These are phyloP conservation scores for Ophiostoma ulmi DNA, from an alignment of 2,329 filamentous ascomycete genomes.

Conservation along the genomic window DNA sequence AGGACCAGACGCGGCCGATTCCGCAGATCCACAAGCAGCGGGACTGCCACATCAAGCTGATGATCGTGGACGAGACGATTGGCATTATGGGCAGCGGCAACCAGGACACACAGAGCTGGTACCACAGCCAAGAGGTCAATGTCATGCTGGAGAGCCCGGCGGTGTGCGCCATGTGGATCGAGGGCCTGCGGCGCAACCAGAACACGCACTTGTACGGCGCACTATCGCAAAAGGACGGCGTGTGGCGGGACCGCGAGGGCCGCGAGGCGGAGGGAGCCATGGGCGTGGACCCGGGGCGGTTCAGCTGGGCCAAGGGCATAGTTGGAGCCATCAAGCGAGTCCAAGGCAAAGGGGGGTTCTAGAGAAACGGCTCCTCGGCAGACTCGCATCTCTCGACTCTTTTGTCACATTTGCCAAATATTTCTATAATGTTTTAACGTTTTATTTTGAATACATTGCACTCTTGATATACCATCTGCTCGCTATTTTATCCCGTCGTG, in stretches of 20 bases:
- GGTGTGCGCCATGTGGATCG: slow-evolving; percentile 60
- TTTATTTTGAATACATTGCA: background rate
- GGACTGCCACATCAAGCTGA: slow-evolving; percentile 70
- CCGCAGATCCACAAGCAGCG: slow-evolving; percentile 60
- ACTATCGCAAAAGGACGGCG: slow-evolving; percentile 50
- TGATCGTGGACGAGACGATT: slow-evolving; percentile 65
- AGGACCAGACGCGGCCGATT: slow-evolving; percentile 65
- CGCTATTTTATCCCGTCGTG: background rate
- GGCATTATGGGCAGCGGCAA: slow-evolving; percentile 72
- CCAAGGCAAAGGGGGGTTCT: slow-evolving; percentile 52
- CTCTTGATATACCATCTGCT: background rate
- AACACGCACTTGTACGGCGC: slow-evolving; percentile 58
- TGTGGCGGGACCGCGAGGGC: slow-evolving; percentile 55
- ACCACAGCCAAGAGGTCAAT: slow-evolving; percentile 72
- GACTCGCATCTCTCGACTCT: too few relatives aligned
- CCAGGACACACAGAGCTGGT: slow-evolving; percentile 77
- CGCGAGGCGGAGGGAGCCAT: slow-evolving; percentile 46
- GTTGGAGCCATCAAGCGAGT: slow-evolving; percentile 55
- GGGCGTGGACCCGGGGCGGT: slow-evolving; percentile 49
- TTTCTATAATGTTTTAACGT: background rate
- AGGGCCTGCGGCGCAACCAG: slow-evolving; percentile 50
- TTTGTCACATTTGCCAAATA: background rate
- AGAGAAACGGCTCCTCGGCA: background rate
- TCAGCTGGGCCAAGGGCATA: slow-evolving; percentile 55
- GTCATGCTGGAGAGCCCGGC: slow-evolving; percentile 62